These are phyloP conservation scores for Coniella vitis DNA, from an alignment of 2,329 filamentous ascomycete genomes.

Conservation along the genomic window DNA sequence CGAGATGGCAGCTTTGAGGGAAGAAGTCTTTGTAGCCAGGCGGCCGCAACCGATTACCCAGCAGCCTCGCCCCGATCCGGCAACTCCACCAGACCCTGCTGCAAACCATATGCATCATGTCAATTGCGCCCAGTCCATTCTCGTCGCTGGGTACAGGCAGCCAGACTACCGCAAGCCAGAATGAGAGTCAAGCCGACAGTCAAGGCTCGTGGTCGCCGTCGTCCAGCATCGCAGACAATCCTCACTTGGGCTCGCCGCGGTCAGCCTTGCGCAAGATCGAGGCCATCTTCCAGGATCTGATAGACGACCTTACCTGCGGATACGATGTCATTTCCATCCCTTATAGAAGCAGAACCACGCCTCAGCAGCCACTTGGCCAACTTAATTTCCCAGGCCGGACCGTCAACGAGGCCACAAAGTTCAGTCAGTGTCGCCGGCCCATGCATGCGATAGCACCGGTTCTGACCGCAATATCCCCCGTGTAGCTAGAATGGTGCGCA, in stretches of 20 bases:
- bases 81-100: too few species aligned
- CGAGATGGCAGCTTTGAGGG: too few species aligned
- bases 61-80: too few species aligned
- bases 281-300: constrained; percentile 43
- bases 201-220: neutral
- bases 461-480: neutral
- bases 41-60: too few species aligned
- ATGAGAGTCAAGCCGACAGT: neutral
- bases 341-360: constrained; percentile 28
- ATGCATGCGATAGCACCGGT: neutral
- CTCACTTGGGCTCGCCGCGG: neutral
- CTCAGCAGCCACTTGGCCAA: constrained; percentile 10
- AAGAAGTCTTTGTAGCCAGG: too few species aligned
- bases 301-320: constrained; percentile 39
- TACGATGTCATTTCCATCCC: constrained; percentile 39
- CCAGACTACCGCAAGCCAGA: neutral
- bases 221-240: neutral
- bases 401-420: constrained; percentile 41
- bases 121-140: too few species aligned
- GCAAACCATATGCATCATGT: too few species aligned
- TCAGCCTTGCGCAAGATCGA: constrained; percentile 45
- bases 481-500: constrained; percentile 48
- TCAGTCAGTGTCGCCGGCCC: constrained; percentile 32
- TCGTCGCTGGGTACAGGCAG: neutral
- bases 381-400: constrained; percentile 42